Conservation (phyloP, 2,329 filamentous ascomycete species). For the Colletotrichum brevisporum region DNA sequence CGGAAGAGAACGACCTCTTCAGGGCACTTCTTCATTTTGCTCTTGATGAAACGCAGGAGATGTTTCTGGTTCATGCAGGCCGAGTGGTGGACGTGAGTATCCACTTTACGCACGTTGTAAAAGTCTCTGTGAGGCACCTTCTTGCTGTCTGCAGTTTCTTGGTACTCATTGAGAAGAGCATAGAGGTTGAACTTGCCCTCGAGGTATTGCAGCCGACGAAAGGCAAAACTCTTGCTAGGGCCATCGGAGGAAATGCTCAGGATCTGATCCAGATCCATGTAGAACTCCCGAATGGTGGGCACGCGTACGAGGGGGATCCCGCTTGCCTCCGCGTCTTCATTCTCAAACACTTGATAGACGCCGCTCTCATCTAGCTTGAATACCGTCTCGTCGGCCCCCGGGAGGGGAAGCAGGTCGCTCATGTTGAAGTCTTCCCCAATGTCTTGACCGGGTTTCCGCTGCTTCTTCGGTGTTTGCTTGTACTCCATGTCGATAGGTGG, state of each 20-base stretch:
- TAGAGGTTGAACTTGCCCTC: conserved; percentile 99
- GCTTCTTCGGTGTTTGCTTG: conserved; percentile 68
- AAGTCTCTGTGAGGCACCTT: conserved; percentile 98
- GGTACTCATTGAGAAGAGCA: conserved; percentile 93
- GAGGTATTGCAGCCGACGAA: conserved; percentile 92
- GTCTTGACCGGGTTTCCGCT: conserved; percentile 87
- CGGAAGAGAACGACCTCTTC: conserved; percentile 94
- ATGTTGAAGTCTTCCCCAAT: conserved; percentile 95
- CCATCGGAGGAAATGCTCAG: conserved; percentile 94
- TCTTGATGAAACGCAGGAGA: conserved; percentile 97
- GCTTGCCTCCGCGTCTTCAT: conserved; percentile 70
- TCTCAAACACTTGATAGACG: conserved; percentile 93
- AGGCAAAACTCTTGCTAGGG: conserved; percentile 96
- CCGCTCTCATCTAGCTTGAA: conserved; percentile 87
- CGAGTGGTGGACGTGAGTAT: conserved; percentile 98
- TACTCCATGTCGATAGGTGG: conserved; percentile 51
- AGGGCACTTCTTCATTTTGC: conserved; percentile 99
- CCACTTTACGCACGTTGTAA: conserved; percentile 98
- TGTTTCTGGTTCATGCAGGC: conserved; percentile 99
- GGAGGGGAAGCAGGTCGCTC: conserved; percentile 81
- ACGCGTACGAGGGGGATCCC: conserved; percentile 82
- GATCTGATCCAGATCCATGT: conserved; percentile 92
- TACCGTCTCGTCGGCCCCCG: conserved; percentile 77
- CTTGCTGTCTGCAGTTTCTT: conserved; percentile 98
- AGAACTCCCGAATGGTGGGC: conserved; percentile 95